phyloP scores from a whole-genome alignment of 2,329 filamentous ascomycete species.

The Elsinoe batatas region DNA sequence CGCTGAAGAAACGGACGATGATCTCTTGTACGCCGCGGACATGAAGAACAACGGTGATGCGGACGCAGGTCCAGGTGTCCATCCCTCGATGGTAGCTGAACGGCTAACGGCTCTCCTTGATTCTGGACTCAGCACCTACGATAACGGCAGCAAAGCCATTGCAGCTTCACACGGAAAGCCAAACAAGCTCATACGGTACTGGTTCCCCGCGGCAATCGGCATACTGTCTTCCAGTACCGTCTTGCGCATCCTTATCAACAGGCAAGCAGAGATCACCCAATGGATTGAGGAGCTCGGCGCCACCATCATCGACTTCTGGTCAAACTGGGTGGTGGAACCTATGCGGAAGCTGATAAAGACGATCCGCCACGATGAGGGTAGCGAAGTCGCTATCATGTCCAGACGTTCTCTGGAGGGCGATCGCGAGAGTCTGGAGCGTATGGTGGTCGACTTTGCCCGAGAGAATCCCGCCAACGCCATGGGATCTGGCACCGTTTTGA shows the following conservation, averaged over 20 bases:
- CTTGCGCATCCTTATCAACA: constrained; percentile 65
- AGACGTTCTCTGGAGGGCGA: constrained; percentile 84
- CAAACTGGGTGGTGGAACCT: constrained; percentile 91
- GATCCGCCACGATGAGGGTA: constrained; percentile 83
- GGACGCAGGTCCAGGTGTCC: constrained; percentile 24
- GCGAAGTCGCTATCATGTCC: constrained; percentile 95
- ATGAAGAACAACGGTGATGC: constrained; percentile 28
- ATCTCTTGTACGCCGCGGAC: constrained; percentile 37
- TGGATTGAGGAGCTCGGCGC: constrained; percentile 72
- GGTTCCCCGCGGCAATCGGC: constrained; percentile 64
- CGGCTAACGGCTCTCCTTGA: constrained; percentile 62
- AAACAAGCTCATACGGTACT: constrained; percentile 68
- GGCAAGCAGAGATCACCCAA: constrained; percentile 62
- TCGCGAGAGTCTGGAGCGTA: constrained; percentile 82
- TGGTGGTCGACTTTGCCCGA: constrained; percentile 92
- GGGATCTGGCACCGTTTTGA: constrained; percentile 39
- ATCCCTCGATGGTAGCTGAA: constrained; percentile 49
- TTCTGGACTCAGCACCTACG: constrained; percentile 58
- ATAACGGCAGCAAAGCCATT: constrained; percentile 44
- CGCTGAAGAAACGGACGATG: constrained; percentile 45
- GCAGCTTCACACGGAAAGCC: constrained; percentile 64
- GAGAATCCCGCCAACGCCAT: constrained; percentile 60
- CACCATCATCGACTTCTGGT: constrained; percentile 82
- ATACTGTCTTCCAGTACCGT: constrained; percentile 78
- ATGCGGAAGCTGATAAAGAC: constrained; percentile 74